Base-by-base conservation (phyloP, 192 early-diverging fungal species). In the Lobosporangium transversale region DNA sequence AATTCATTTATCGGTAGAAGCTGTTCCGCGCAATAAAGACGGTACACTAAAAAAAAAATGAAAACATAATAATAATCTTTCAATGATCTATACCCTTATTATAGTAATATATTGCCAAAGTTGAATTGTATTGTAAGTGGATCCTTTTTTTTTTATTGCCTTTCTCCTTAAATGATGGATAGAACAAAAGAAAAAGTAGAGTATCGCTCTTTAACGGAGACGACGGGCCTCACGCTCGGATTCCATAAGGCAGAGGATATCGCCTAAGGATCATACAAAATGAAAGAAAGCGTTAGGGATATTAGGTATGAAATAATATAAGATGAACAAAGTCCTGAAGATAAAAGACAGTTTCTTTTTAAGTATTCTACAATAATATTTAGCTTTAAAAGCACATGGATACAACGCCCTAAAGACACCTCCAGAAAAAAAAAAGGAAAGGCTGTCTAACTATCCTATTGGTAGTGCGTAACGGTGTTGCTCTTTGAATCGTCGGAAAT, bases 171-270 rank as follows among this genome's bases (percentile, higher is more conserved):
- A 18, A 51, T 3, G 30, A 47, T 43, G 53, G 15, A 53, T 43
- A 31, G 58, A 58, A 4, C 4, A 23, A 57, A 63, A 71, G 33
- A 14, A 27, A 26, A 52, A 49, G 7, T 12, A 60, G 57, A 36
- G 21, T 51, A 5, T 11, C 52, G 10, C 44, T 57, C 49, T 47
- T 96, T 93, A 98, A 86, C 97, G 93, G 76, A 99, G 94, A 84
- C 97, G 93, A 79, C 97, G 92, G 76, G 97, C 97, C 84, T 99
- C 97, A 90, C 97, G 96, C 87, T 99, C 97, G 62, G 96, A 96
- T 85, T 99, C 97, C 83, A 98, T 90, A 60, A 99, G 92, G 84
- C 94, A 94, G 78, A 98, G 86, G 74, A 98, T 91, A 82, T 96
- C 95, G 88, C 93, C 91, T 76, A 76, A 30, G 23, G 27, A 3